phyloP scores from a whole-genome alignment of 2,329 filamentous ascomycete genomes.

The Microsporum ferrugineum region DNA sequence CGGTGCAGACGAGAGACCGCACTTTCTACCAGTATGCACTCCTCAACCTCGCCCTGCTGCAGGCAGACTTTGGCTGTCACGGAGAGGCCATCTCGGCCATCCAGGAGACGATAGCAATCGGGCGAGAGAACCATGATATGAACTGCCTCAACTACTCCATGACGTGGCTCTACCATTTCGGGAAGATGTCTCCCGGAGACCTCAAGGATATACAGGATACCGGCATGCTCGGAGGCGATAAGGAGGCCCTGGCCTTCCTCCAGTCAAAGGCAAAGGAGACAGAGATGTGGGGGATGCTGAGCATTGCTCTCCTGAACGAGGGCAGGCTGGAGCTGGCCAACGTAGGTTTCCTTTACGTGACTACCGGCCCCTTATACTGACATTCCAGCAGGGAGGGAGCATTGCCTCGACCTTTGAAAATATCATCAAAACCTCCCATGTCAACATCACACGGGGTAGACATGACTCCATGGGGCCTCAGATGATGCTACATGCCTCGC shows the following conservation, averaged over 20 bases:
- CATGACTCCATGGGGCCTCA: slow-evolving; percentile 62
- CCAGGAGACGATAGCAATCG: slow-evolving; percentile 90
- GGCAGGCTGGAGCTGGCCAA: slow-evolving; percentile 66
- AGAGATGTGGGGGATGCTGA: slow-evolving; percentile 75
- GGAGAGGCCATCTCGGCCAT: slow-evolving; percentile 85
- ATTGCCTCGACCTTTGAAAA: slow-evolving; percentile 57
- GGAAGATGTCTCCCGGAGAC: slow-evolving; percentile 69
- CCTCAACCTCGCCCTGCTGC: slow-evolving; percentile 82
- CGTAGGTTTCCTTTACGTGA: slow-evolving; percentile 41
- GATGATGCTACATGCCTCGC: slow-evolving; percentile 57
- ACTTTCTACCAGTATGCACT: slow-evolving; percentile 90
- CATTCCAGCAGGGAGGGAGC: slow-evolving; percentile 42
- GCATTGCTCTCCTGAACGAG: slow-evolving; percentile 73
- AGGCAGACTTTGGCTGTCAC: slow-evolving; percentile 89
- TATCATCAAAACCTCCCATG: slow-evolving; percentile 68
- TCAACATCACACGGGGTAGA: slow-evolving; percentile 67
- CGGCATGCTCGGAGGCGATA: slow-evolving; percentile 64
- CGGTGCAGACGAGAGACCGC: slow-evolving; percentile 71
- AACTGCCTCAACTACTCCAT: slow-evolving; percentile 88
- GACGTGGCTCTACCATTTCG: slow-evolving; percentile 92
- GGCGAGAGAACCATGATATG: slow-evolving; percentile 84
- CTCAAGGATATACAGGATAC: slow-evolving; percentile 58
- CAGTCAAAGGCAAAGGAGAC: slow-evolving; percentile 76
- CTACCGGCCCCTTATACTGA: background rate
- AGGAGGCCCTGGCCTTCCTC: slow-evolving; percentile 71